Conservation (phyloP, 2,329 filamentous ascomycete species). For the Fusarium virguliforme region DNA sequence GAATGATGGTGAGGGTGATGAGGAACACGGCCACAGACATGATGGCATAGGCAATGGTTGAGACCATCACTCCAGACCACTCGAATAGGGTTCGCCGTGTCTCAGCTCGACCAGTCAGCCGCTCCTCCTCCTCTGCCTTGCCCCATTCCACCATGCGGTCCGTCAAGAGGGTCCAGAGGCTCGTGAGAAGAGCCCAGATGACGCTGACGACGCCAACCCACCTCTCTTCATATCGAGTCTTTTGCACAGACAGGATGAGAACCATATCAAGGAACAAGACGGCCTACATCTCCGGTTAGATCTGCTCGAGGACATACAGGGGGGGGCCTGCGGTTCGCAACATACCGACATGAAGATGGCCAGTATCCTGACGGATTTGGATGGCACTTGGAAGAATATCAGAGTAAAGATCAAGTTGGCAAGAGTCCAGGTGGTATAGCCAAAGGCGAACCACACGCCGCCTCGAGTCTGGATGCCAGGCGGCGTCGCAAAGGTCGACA, state of each 20-base stretch:
- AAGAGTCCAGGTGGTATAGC: slow-evolving; percentile 84
- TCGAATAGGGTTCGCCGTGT: slow-evolving; percentile 85
- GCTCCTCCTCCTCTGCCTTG: slow-evolving; percentile 92
- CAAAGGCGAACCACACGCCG: slow-evolving; percentile 92
- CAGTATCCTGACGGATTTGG: slow-evolving; percentile 82
- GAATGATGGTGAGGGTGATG: slow-evolving; percentile 83
- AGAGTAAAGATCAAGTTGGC: slow-evolving; percentile 83
- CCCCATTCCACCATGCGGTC: slow-evolving; percentile 92
- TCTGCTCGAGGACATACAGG: slow-evolving; percentile 32
- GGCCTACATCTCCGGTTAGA: slow-evolving; percentile 44
- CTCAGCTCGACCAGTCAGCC: slow-evolving; percentile 90
- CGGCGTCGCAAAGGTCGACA: slow-evolving; percentile 91
- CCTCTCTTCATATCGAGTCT: slow-evolving; percentile 86
- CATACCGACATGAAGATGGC: slow-evolving; percentile 74
- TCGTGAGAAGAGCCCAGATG: slow-evolving; percentile 84
- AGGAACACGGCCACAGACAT: slow-evolving; percentile 80
- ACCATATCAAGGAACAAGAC: slow-evolving; percentile 76
- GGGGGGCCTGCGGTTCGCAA: neutral
- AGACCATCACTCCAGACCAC: slow-evolving; percentile 85
- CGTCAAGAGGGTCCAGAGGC: slow-evolving; percentile 83
- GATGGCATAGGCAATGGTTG: slow-evolving; percentile 79
- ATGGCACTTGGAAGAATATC: slow-evolving; percentile 90
- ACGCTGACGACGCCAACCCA: slow-evolving; percentile 93
- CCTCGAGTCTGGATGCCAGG: slow-evolving; percentile 89
- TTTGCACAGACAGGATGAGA: slow-evolving; percentile 82